Evolutionary conservation across 805 yeast species (phyloP), one percentile per base, ranked within the genome.

Genomic region (Kodamaea hsintzibuensis): DNA sequence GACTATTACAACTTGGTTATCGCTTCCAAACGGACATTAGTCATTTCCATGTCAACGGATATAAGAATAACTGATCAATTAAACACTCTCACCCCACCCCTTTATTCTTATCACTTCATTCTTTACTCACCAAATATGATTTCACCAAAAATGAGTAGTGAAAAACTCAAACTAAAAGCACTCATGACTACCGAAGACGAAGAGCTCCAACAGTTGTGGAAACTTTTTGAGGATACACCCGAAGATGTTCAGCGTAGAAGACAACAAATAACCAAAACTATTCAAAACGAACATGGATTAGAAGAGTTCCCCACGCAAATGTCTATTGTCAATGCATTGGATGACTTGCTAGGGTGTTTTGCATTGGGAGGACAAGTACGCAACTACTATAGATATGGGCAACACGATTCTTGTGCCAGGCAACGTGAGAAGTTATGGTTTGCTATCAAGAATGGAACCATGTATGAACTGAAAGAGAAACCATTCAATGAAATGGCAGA

Each of bases 291-390:
- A 12, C 47, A 48, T 25, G 43, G 52, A 17, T 35, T 51, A 22
- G 54, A 51, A 13, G 56, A 57, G 47, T 66, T 68, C 51, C 79
- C 79, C 3, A 60, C 67, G n/a, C 67, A 68, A 22, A 60, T 76
- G 47, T 66, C 76, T 12, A 61, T 75, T 6, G 76, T 86, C 51
- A 90, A 93, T 44, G 95, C 95, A 1, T 86, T 92, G 69, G 96
- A 92, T 68, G 96, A 91, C 64, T 75, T 92, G 18, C 79, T 91
- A 46, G 85, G 83, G 47, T 93, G 98, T 67, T 91, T 89, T 71
- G 89, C 98, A 0, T 65, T 92, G 2, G 98, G 97, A 2, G 98
- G 98, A 0, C 97, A 92, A 65, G 72, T 89, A 17, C 82, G 96
- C 56, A 82, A 88, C 69, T 88, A 88, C 63, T 93, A 92, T 66